Base-by-base conservation (phyloP, 805 yeast genomes). In the Lipomyces yamanashiensis region DNA sequence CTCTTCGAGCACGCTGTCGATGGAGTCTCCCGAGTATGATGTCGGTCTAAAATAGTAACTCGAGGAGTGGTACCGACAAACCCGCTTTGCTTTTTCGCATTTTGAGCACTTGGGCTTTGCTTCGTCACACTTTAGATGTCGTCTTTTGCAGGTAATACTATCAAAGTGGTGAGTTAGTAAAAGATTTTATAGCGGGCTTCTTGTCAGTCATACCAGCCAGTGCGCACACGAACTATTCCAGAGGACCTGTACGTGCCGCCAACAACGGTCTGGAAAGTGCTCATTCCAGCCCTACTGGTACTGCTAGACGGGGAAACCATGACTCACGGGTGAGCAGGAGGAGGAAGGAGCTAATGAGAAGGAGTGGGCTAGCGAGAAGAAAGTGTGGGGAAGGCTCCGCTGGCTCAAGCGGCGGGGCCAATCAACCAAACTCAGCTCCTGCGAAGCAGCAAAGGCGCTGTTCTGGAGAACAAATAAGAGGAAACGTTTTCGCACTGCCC, bases 101-200 rank as follows among this genome's bases (percentile, higher is more conserved):
- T 60, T 62, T 8, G 9, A 37, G 52, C 66, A 62, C 36, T 37
- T 39, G 8, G 66, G 66, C 15, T 61, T 61, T 7, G 45, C 13
- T 21, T 62, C 66, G 51, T 62, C 66, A 58, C 66, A 62, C 40
- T 62, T 62, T 5, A 62, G 19, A 54, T 62, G 66, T 23, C 66
- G 65, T 41, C 54, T 55, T 39, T 62, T 62, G 58, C 66, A 62
- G 19, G 64, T 58, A 6, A 59, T 54, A 60, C 66, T 65, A 37
- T 52, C 43, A 23, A 5, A 33, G 19, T 9, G 7, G 28, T 17
- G 19, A 33, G 34, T 48, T 19, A 28, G 37, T 37, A 49, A 4
- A 12, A 51, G 17, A 15, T 12, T 44, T 13, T 43, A 13, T 21
- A 7, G 13, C 43, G 4, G 21, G 28, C 58, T 15, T 1, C 6